These are phyloP conservation scores for Wickerhamiella spandovensis DNA, from an alignment of 805 yeast species.

Conservation along the genomic window DNA sequence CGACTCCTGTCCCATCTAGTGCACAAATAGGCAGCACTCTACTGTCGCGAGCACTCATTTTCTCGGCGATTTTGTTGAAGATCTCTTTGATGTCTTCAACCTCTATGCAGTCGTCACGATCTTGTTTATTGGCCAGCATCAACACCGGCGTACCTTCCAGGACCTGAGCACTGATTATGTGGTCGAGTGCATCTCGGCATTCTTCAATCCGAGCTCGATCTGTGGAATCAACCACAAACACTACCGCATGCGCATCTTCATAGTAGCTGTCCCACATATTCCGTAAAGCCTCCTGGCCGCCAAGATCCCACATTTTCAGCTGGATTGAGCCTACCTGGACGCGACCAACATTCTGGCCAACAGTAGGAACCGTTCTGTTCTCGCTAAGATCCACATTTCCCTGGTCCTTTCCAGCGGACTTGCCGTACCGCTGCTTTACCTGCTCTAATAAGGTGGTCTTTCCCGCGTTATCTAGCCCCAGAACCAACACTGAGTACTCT, in stretches of 20 bases:
- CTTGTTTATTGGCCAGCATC: constrained; percentile 95
- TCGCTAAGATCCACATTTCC: constrained; percentile 12
- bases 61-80: constrained; percentile 69
- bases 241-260: constrained; percentile 75
- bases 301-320: constrained; percentile 89
- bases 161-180: constrained; percentile 43
- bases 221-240: constrained; percentile 85
- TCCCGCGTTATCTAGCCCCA: constrained; percentile 94
- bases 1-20: constrained; percentile 60
- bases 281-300: constrained; percentile 83
- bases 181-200: constrained; percentile 50
- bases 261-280: constrained; percentile 82
- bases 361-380: constrained; percentile 68
- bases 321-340: constrained; percentile 27
- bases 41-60: constrained; percentile 79
- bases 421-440: constrained; percentile 40
- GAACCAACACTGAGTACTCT: constrained; percentile 63
- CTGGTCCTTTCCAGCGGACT: constrained; percentile 25
- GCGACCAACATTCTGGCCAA: constrained; percentile 66
- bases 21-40: constrained; percentile 86
- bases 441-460: constrained; percentile 72
- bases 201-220: constrained; percentile 74
- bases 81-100: constrained; percentile 72
- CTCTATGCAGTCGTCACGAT: constrained; percentile 54
- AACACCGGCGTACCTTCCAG: constrained; percentile 74